Evolutionary conservation across 2,329 filamentous ascomycete species (phyloP).

Genomic region (Xylariaceae sp.): DNA sequence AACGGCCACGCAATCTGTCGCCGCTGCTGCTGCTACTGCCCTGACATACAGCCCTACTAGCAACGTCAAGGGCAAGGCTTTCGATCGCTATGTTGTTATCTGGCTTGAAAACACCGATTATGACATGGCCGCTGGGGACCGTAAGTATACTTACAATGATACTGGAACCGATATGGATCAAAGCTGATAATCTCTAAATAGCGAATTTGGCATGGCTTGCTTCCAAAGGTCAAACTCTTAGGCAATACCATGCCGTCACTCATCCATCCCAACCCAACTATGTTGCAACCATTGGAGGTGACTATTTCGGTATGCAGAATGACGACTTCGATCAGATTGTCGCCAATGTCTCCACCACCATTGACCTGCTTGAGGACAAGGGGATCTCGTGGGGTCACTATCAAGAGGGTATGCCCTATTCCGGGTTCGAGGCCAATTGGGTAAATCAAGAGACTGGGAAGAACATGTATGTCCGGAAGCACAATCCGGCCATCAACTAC

Average conservation of each 20-base stretch:
- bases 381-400: constrained; percentile 69
- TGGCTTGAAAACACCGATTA: constrained; percentile 79
- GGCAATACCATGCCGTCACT: constrained; percentile 60
- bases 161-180: not conserved
- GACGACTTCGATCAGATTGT: constrained; percentile 61
- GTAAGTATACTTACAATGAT: constrained; percentile 37
- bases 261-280: constrained; percentile 79
- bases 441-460: constrained; percentile 63
- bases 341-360: constrained; percentile 61
- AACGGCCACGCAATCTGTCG: constrained; percentile 49
- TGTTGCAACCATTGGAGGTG: constrained; percentile 63
- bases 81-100: constrained; percentile 69
- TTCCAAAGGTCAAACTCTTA: constrained; percentile 59
- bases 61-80: constrained; percentile 66
- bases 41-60: constrained; percentile 59
- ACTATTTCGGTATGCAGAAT: constrained; percentile 71
- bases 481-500: constrained; percentile 67
- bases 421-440: constrained; percentile 67
- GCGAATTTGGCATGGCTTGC: constrained; percentile 58
- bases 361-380: constrained; percentile 66
- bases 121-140: constrained; percentile 60
- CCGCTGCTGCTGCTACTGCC: constrained; percentile 58
- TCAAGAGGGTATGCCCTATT: constrained; percentile 74
- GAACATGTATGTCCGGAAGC: constrained; percentile 81
- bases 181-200: constrained; percentile 17